Percentiles rank a stretch among this genome's conserved stretches.
Evolutionary conservation across 2,329 filamentous ascomycete species (phyloP).

Genomic region (Colletotrichum lentis): DNA sequence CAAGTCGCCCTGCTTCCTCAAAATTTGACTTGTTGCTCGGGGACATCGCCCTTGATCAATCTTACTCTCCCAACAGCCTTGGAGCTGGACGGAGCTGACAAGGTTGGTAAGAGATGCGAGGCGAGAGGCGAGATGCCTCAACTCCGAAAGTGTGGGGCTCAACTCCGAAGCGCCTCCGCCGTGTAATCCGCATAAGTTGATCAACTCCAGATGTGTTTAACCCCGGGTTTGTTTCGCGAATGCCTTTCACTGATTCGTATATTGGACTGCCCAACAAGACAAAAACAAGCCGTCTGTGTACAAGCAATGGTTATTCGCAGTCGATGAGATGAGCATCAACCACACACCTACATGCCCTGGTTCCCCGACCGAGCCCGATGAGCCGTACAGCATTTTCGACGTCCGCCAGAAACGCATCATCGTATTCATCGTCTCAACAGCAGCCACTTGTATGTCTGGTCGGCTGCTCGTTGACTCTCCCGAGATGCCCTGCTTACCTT

Average conservation of each 20-base stretch:
- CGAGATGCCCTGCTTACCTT: background rate
- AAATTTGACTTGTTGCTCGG: background rate
- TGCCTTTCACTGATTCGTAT: background rate
- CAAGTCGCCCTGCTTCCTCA: background rate
- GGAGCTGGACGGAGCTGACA: too few species aligned
- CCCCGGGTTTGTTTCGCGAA: too few species aligned
- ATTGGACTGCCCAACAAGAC: too few species aligned
- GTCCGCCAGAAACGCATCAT: constrained; percentile 58
- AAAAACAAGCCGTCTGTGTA: background rate
- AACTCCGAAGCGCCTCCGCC: constrained; percentile 15
- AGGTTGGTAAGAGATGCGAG: background rate
- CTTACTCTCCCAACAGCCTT: too few species aligned
- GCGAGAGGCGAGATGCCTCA: background rate
- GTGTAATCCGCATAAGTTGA: background rate
- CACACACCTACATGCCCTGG: too few species aligned
- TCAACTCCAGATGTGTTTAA: background rate
- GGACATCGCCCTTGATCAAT: background rate
- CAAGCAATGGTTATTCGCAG: background rate
- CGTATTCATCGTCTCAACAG: constrained; percentile 56
- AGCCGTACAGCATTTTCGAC: constrained; percentile 61
- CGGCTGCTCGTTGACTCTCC: accelerated
- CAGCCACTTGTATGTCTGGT: constrained; percentile 56
- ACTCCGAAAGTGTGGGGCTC: constrained; percentile 31
- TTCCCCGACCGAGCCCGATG: constrained; percentile 23
- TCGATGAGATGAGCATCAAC: background rate